Evolutionary conservation across 371 early-diverging fungal species (phyloP), one percentile per base, ranked within the genome.

Genomic region (Vairimorpha necatrix): DNA sequence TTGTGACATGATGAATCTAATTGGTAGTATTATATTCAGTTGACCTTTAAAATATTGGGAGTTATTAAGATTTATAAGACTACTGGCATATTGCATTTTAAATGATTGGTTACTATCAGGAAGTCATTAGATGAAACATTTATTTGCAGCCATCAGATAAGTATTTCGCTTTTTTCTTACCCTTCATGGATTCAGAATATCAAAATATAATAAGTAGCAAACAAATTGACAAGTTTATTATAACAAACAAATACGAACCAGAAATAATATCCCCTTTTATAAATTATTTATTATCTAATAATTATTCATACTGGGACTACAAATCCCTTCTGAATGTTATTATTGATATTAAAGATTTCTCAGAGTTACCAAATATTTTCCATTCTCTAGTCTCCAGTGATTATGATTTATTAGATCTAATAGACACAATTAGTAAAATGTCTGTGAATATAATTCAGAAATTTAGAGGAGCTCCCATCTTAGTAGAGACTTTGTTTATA

Each of bases 371-470:
- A 42, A 7, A 11, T 11, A 16, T 42, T 11, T 11, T 42, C 16
- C 16, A 42, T 42, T 7, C 42, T 42, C 16, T 42, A 42, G 11
- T 42, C 16, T 16, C 7, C 7, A 11, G 11, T 11, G 42, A 42
- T 42, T 42, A 42, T 16, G 42, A 42, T 42, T 16, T 42, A 42
- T 7, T 11, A 16, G 42, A 42, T 16, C 42, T 50, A n/a, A n/a
- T 50, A n/a, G n/a, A 50, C n/a, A 50, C 22, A n/a, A n/a, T 4
- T 50, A n/a, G n/a, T 50, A 50, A 50, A 50, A n/a, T 50, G n/a
- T 50, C 50, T 11, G n/a, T 50, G 22, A 11, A 4, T 11, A 4
- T 50, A n/a, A 50, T 50, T 50, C 6, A 50, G 6, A 50, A 50
- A n/a, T 50, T 4, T 50, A 50, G n/a, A 50, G 50, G 50, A 11